phyloP scores from a whole-genome alignment of 139 green algal species.

The Tetradesmus lagerheimii region DNA sequence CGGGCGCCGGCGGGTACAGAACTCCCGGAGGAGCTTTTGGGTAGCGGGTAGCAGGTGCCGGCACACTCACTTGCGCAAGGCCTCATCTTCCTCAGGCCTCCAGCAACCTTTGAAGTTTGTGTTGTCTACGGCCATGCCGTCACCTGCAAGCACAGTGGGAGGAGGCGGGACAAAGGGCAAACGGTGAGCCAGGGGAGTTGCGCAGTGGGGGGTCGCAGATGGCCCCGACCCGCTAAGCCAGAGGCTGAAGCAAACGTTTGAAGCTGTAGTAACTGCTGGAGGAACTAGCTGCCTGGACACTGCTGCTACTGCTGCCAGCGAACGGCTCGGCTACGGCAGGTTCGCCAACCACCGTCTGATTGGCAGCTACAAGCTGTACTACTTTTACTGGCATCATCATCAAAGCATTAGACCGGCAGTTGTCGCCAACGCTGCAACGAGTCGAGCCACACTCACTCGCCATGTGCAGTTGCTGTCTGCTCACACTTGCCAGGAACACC shows the following conservation, averaged over 20 bases:
- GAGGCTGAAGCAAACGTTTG: neutral
- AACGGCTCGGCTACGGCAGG: slow-evolving; percentile 11
- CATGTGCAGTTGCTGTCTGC: neutral
- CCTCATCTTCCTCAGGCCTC: slow-evolving; percentile 41
- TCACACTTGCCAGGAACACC: neutral
- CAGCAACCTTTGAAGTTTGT: slow-evolving; percentile 40
- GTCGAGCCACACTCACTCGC: neutral
- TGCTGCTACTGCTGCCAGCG: neutral
- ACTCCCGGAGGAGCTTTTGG: slow-evolving; percentile 5
- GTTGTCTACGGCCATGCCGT: slow-evolving; percentile 34
- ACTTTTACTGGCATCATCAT: neutral
- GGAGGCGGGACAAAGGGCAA: neutral
- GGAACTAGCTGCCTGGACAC: neutral
- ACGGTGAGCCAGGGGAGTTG: neutral
- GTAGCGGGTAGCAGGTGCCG: neutral
- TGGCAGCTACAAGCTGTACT: neutral
- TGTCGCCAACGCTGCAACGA: neutral
- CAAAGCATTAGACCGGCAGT: neutral
- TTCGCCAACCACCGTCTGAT: neutral
- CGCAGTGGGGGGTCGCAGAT: neutral
- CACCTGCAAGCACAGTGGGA: neutral
- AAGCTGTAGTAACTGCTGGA: too few relatives aligned
- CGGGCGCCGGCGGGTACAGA: slow-evolving; percentile 15
- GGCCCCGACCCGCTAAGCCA: neutral
- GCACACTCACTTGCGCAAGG: slow-evolving; percentile 18